Conservation (phyloP, 2,329 filamentous ascomycete species). For the Leptosphaerulina australis region DNA sequence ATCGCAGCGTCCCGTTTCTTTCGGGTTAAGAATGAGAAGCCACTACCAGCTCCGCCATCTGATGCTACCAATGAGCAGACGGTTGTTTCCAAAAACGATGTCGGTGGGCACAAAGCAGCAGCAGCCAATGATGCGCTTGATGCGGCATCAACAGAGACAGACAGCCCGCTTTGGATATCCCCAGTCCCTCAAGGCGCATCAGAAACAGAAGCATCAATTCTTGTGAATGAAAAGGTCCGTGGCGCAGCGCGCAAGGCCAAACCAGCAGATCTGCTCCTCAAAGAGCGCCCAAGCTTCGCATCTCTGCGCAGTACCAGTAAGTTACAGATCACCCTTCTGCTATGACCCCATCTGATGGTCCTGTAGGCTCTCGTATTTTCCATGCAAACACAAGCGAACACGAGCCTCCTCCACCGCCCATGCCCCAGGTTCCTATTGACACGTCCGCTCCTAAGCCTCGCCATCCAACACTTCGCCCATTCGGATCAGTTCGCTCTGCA, state of each 20-base stretch:
- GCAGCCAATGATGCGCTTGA: neutral
- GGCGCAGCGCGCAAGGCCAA: neutral
- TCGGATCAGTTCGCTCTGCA: slow-evolving; percentile 2
- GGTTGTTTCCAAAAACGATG: too few relatives aligned
- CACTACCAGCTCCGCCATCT: neutral
- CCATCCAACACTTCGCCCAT: slow-evolving; percentile 3
- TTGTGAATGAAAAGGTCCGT: neutral
- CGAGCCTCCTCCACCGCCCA: slow-evolving; percentile 19
- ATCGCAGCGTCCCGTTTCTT: slow-evolving; percentile 17
- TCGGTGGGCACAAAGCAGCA: neutral
- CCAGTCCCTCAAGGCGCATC: neutral
- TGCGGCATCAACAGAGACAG: neutral
- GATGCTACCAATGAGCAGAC: too few relatives aligned
- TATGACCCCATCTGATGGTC: neutral
- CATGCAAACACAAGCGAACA: neutral
- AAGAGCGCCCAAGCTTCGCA: slow-evolving; percentile 21
- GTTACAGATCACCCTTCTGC: neutral
- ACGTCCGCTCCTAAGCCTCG: slow-evolving; percentile 2
- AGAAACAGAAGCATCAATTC: neutral
- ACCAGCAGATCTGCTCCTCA: slow-evolving; percentile 9
- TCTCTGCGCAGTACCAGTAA: slow-evolving; percentile 24
- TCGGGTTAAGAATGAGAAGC: neutral
- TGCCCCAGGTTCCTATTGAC: slow-evolving; percentile 24
- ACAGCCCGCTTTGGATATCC: neutral
- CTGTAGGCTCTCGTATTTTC: slow-evolving; percentile 27